Evolutionary conservation across 495 filamentous ascomycete species (phyloP), one percentile per base, ranked within the genome.

Genomic region (Penicillium silybi): DNA sequence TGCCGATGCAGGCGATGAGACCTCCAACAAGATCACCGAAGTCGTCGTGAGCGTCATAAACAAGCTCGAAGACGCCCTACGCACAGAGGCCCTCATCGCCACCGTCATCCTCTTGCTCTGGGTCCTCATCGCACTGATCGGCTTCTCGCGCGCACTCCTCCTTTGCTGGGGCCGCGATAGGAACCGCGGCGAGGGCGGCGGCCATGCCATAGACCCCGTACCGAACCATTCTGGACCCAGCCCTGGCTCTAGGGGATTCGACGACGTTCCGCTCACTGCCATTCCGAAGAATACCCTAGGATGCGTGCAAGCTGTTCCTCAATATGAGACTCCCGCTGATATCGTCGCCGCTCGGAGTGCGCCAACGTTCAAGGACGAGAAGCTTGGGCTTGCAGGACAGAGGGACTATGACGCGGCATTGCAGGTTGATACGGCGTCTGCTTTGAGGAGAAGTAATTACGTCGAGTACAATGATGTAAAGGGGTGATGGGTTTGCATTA

Each of bases 21-120:
- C 90, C 1, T 81, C 84, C 15, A 85, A 95, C 71, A 86, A 90
- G 58, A 87, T 98, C 64, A 89, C 85, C 0, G 80, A 78, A 50
- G 87, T 91, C 17, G 78, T 97, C 45, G 58, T 69, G 15, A 74
- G 83, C 44, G 81, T 96, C 41, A 78, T 81, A 27, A 69, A 72
- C 48, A 79, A 80, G 52, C 73, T 97, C 40, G 70, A 77, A 48
- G 71, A 77, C 26, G 80, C 76, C 49, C 85, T 97, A 48, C 73
- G 78, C 34, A 79, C 80, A 25, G 88, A 96, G 66, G 84, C 88
- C 1, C 78, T 92, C 48, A 89, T 97, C 57, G 85, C 90, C 6
- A 71, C 78, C 0, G 80, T 69, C 41, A 67, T 98, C 22, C 66
- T 96, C 2, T 67, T 84, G 0, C 64, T 91, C 3, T 98, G 89